Evolutionary conservation across 1,139 yeast genomes (phyloP), one percentile per base, ranked within the genome.

Genomic region (Hyphopichia buzzinii): DNA sequence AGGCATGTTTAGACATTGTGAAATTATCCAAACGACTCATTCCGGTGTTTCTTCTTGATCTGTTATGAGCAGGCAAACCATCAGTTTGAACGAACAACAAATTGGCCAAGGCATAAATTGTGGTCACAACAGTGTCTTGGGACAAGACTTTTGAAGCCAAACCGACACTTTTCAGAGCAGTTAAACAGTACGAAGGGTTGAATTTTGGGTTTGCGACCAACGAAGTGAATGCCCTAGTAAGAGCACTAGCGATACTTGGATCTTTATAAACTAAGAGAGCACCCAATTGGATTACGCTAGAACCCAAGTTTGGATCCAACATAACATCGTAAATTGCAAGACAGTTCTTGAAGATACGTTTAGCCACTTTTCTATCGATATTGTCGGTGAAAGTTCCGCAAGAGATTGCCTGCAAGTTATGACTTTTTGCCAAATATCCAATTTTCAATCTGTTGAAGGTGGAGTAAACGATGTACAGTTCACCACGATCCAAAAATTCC

Each of bases 81-180:
- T 66, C 74, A 39, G 70, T 72, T 10, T 79, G 80, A 13, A 78
- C 77, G 33, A 82, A 75, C 26, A 92, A 63, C 49, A 85, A 64
- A 56, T 92, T 92, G 17, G 87, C 79, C 46, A 90, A 70, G 0
- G 95, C 83, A 57, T 92, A 92, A 38, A 92, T 81, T 2, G 92
- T 77, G n/a, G 96, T 84, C 10, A 89, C 87, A 14, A 85, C 81
- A 0, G 87, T 80, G 56, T 89, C 97, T 52, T 88, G 94, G 17
- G 85, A 69, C 37, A 78, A 57, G 13, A 67, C 66, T 42, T 65
- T 72, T 44, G 72, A 58, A 17, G 76, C 75, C 43, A 64, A 48
- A 4, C 77, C 76, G 36, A 72, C 68, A 42, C 69, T 55, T 40
- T 58, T 57, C 4, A 74, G 64, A 6, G 72, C 71, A 30, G 46